phyloP scores from a whole-genome alignment of 768 basidiomycete species.

The Porpolomopsis calyptriformis region DNA sequence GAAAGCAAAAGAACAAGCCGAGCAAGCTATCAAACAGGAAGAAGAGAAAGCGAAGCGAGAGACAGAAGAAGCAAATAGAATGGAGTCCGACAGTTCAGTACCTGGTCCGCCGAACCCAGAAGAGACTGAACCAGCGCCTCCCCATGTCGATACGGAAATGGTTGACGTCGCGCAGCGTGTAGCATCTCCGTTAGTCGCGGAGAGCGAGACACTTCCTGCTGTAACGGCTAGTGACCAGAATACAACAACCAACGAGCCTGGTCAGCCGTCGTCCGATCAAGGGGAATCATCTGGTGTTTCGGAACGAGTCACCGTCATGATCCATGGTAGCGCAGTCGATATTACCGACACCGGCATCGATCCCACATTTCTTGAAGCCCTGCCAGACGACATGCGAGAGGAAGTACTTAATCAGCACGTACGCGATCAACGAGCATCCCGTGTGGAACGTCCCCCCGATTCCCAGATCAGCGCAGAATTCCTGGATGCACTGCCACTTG shows the following conservation, averaged over 20 bases:
- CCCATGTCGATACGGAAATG: slow-evolving; percentile 44
- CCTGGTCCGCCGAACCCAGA: slow-evolving; percentile 2
- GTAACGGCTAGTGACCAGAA: too few species aligned
- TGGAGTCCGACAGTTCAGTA: slow-evolving; percentile 2
- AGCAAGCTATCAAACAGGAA: slow-evolving; percentile 15
- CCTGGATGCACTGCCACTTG: slow-evolving; percentile 89
- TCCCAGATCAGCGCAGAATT: slow-evolving; percentile 93
- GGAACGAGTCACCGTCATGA: slow-evolving; percentile 75
- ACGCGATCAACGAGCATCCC: slow-evolving; percentile 76
- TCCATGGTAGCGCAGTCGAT: slow-evolving; percentile 88
- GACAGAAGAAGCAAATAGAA: slow-evolving; percentile 5
- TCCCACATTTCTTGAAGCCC: slow-evolving; percentile 91
- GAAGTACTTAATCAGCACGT: slow-evolving; percentile 97
- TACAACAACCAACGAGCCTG: slow-evolving; percentile 14
- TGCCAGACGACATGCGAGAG: slow-evolving; percentile 98
- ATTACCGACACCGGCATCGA: slow-evolving; percentile 99
- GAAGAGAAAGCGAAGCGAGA: slow-evolving; percentile 11
- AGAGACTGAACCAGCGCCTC: slow-evolving; percentile 17
- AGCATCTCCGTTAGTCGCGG: neutral
- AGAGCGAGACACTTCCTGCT: slow-evolving; percentile 1
- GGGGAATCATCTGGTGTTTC: slow-evolving; percentile 23
- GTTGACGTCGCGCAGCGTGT: slow-evolving; percentile 25
- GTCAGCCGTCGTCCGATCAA: slow-evolving; percentile 17
- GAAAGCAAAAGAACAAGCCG: slow-evolving; percentile 25
- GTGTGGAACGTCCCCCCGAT: slow-evolving; percentile 63